A percentile compares a stretch with the other conserved stretches of the same genome.
These are phyloP conservation scores for Gynandropsis gynandra DNA, from an alignment of 345 rosid species.

Conservation along the genomic window DNA sequence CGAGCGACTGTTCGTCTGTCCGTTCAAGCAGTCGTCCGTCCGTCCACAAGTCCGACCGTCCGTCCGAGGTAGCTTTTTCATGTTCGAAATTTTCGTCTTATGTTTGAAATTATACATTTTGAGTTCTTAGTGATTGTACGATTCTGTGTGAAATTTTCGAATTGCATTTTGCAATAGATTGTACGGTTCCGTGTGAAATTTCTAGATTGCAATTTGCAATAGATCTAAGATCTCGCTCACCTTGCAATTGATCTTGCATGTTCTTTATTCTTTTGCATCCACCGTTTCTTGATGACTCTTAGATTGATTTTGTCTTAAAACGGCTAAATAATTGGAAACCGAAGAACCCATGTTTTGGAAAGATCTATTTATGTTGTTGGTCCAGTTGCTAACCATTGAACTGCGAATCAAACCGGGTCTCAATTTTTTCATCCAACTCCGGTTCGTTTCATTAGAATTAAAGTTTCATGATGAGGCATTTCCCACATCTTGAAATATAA, in stretches of 20 bases:
- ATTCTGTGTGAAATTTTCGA: no score
- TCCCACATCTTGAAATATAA: conserved; percentile 37
- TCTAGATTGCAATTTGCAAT: no score
- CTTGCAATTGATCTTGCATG: conserved; percentile 27
- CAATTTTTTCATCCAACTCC: conserved; percentile 32
- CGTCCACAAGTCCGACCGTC: no score
- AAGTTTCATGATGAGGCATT: conserved; percentile 50
- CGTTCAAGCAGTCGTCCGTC: no score
- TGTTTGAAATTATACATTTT: no score
- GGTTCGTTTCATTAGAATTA: conserved; percentile 32
- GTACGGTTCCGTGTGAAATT: no score
- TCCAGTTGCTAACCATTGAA: conserved; percentile 25
- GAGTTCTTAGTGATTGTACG: no score
- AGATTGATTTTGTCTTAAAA: conserved; percentile 8
- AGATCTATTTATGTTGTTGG: conserved; percentile 14
- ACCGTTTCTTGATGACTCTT: conserved; percentile 14
- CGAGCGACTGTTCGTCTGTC: no score
- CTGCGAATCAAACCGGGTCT: conserved; percentile 30
- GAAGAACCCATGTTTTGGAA: conserved; percentile 24
- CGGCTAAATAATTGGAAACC: conserved; percentile 15
- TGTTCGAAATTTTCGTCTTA: no score
- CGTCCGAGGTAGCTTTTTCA: no score
- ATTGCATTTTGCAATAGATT: no score
- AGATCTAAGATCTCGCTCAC: conserved; percentile 33
- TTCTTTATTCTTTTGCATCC: conserved; percentile 16